Evolutionary conservation across 352 stramenopile genomes (phyloP).

Genomic region (Globisporangium nodosum): DNA sequence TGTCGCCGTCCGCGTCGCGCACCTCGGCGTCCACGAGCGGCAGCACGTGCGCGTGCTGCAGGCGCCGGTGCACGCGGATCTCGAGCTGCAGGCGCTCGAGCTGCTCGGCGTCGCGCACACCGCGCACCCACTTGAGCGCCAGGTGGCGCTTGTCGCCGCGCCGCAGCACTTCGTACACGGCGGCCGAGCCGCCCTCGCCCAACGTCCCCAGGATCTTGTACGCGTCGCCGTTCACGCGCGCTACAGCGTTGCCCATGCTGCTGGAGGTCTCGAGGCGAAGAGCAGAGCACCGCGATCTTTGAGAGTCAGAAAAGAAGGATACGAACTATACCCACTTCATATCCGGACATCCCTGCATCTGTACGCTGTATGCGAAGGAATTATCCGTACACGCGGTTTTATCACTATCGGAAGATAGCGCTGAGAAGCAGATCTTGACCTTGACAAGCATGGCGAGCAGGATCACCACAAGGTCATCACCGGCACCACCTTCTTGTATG

Average conservation of each 20-base stretch:
- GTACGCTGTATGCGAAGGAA: no score
- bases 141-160: constrained; percentile 23
- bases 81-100: constrained; percentile 59
- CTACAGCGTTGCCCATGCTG: constrained; percentile 54
- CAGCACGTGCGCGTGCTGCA: constrained; percentile 54
- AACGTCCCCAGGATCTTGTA: constrained; percentile 50
- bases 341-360: no score
- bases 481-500: not conserved
- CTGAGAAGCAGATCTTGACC: no score
- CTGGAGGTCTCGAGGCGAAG: not conserved
- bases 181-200: constrained; percentile 66
- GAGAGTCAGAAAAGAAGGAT: not conserved
- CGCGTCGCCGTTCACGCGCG: constrained; percentile 50
- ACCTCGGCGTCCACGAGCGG: constrained; percentile 50
- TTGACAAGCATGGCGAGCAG: no score
- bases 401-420: no score
- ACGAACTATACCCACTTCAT: no score
- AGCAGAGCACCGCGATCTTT: not conserved
- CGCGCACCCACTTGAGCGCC: constrained; percentile 66
- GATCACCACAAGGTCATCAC: no score
- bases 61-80: constrained; percentile 55
- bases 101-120: constrained; percentile 45
- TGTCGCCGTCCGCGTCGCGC: constrained; percentile 5
- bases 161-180: constrained; percentile 46
- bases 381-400: no score